A percentile compares a stretch with the other conserved stretches of the same genome.
Evolutionary conservation across 768 basidiomycete genomes (phyloP).

Genomic region (Pisolithus tinctorius): DNA sequence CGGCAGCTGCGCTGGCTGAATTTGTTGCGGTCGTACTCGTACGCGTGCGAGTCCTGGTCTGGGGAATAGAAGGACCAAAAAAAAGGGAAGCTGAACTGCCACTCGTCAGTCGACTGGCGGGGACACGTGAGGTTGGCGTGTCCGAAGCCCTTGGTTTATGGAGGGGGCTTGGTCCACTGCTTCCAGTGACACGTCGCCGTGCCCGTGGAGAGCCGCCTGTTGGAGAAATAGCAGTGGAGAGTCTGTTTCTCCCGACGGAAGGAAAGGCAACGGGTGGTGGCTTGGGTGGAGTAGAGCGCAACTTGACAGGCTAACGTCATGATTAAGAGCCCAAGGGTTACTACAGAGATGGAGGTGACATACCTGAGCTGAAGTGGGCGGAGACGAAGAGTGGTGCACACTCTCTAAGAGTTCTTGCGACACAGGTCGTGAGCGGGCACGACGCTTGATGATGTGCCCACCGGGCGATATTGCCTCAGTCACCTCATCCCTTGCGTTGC

Average conservation of each 20-base stretch:
- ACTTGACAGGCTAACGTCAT: slow-evolving; percentile 9
- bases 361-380: slow-evolving; percentile 27
- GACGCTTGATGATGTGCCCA: slow-evolving; percentile 68
- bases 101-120: slow-evolving; percentile 47
- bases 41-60: slow-evolving; percentile 17
- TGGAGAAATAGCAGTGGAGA: slow-evolving; percentile 34
- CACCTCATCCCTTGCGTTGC: slow-evolving; percentile 48
- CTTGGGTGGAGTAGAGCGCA: slow-evolving; percentile 9
- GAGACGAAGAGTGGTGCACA: slow-evolving; percentile 38
- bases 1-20: not conserved
- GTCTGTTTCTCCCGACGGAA: slow-evolving; percentile 35
- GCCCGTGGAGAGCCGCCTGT: slow-evolving; percentile 47
- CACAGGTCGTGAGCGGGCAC: slow-evolving; percentile 66
- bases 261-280: slow-evolving; percentile 27
- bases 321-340: not conserved
- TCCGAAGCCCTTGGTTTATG: slow-evolving; percentile 22
- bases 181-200: slow-evolving; percentile 45
- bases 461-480: slow-evolving; percentile 69
- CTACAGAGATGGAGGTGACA: not conserved
- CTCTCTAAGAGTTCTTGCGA: slow-evolving; percentile 59
- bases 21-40: slow-evolving; percentile 17
- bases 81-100: slow-evolving; percentile 55
- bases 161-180: slow-evolving; percentile 25
- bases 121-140: slow-evolving; percentile 26
- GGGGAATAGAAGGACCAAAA: slow-evolving; percentile 46